Conservation (phyloP, 140 eudicot genomes). For the Anethum foeniculum region DNA sequence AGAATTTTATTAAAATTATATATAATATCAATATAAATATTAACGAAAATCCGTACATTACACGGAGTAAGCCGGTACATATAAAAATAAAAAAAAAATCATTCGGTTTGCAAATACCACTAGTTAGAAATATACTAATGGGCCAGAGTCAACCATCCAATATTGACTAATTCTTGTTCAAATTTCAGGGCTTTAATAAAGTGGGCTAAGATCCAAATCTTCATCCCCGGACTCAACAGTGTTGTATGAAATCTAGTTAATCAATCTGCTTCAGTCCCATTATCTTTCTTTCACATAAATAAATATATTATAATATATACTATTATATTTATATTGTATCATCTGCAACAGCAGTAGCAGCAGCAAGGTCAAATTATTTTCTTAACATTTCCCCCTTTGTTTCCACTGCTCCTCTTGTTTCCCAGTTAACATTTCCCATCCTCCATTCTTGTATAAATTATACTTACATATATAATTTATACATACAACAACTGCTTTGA, state of each 20-base stretch:
- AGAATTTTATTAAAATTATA: no score
- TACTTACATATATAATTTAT: neutral
- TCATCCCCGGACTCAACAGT: conserved; percentile 1
- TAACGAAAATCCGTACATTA: no score
- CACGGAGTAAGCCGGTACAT: no score
- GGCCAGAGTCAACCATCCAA: conserved; percentile 1
- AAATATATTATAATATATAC: no score
- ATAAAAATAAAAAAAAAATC: no score
- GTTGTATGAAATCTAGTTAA: conserved; percentile 1
- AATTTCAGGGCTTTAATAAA: neutral
- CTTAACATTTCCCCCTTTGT: neutral
- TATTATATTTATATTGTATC: neutral
- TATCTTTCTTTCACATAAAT: neutral
- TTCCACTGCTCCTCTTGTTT: neutral
- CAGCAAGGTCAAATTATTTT: conserved; percentile 10
- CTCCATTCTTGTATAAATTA: neutral
- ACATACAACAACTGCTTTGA: neutral
- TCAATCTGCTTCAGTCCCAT: neutral
- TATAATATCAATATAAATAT: no score
- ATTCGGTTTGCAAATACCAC: no score
- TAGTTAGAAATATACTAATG: neutral
- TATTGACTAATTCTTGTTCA: neutral
- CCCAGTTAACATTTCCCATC: neutral
- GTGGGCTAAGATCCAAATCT: neutral
- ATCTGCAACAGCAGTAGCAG: neutral